phyloP scores from a whole-genome alignment of 768 basidiomycete species.

The Termitomyces bulborhizus region DNA sequence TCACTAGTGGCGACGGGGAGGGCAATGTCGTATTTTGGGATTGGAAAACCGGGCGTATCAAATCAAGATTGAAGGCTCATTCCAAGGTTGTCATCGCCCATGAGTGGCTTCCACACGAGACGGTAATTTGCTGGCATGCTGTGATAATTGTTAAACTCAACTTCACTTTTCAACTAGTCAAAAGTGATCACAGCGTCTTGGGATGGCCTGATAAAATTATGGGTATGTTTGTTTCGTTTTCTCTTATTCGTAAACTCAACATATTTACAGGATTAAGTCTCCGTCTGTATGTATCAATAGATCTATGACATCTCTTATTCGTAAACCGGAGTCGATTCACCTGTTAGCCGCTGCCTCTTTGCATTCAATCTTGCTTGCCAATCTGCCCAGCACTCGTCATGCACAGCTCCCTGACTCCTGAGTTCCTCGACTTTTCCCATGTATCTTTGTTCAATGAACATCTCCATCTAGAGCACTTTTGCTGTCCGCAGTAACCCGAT shows the following conservation, averaged over 20 bases:
- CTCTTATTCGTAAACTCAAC: conserved; percentile 9
- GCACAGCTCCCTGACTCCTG: no score
- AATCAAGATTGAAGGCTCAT: conserved; percentile 84
- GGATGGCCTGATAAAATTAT: conserved; percentile 98
- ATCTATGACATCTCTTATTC: conserved; percentile 2
- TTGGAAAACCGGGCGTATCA: conserved; percentile 97
- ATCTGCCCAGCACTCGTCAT: not conserved
- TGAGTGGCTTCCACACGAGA: conserved; percentile 97
- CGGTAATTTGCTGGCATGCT: conserved; percentile 59
- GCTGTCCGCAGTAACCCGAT: not conserved
- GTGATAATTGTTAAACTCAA: conserved; percentile 11
- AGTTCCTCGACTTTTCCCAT: not conserved
- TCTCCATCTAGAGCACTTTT: not conserved
- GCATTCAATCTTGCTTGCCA: not conserved
- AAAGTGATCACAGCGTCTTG: conserved; percentile 96
- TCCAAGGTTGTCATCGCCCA: conserved; percentile 97
- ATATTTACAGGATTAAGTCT: conserved; percentile 31
- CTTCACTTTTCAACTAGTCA: conserved; percentile 45
- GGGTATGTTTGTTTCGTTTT: conserved; percentile 50
- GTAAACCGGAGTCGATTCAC: not conserved
- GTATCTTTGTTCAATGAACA: not conserved
- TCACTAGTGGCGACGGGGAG: conserved; percentile 92
- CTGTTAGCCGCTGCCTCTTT: not conserved
- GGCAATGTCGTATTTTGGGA: conserved; percentile 99
- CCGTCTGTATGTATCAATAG: conserved; percentile 8